Percentiles rank a stretch among this genome's conserved stretches.
Conservation (phyloP, 164 flowering plant genomes). For the Amborella trichopoda region DNA sequence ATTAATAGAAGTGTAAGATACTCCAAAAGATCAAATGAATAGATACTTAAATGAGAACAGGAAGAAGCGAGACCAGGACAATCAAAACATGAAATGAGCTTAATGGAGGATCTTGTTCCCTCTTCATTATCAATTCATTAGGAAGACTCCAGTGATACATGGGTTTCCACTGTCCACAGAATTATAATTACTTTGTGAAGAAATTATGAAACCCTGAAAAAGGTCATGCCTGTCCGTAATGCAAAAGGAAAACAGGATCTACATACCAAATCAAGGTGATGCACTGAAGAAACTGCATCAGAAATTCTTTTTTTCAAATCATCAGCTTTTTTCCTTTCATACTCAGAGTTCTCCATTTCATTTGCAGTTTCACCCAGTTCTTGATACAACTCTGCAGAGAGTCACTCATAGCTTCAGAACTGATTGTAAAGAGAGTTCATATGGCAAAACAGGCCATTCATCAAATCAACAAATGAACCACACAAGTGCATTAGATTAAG, state of each 20-base stretch:
- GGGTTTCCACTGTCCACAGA: not conserved
- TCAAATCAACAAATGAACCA: not conserved
- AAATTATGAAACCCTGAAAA: no score
- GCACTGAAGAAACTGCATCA: constrained; percentile 59
- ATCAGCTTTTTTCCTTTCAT: constrained; percentile 52
- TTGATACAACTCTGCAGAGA: constrained; percentile 63
- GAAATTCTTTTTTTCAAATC: constrained; percentile 71
- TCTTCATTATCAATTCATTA: not conserved
- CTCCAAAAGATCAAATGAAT: no score
- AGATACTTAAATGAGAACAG: no score
- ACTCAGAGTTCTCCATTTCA: constrained; percentile 77
- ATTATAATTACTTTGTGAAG: not conserved
- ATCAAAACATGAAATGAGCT: not conserved
- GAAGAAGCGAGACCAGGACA: no score
- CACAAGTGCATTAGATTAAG: not conserved
- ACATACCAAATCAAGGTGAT: constrained; percentile 72
- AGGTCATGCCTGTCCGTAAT: not conserved
- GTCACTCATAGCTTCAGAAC: no score
- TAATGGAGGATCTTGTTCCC: not conserved
- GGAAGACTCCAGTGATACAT: not conserved
- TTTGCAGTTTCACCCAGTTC: constrained; percentile 70
- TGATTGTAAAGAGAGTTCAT: no score
- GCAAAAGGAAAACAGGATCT: not conserved
- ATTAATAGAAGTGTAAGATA: no score
- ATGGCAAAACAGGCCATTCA: constrained; percentile 1